phyloP scores from a whole-genome alignment of 2,329 filamentous ascomycete genomes.

The Aspergillus glaucus region DNA sequence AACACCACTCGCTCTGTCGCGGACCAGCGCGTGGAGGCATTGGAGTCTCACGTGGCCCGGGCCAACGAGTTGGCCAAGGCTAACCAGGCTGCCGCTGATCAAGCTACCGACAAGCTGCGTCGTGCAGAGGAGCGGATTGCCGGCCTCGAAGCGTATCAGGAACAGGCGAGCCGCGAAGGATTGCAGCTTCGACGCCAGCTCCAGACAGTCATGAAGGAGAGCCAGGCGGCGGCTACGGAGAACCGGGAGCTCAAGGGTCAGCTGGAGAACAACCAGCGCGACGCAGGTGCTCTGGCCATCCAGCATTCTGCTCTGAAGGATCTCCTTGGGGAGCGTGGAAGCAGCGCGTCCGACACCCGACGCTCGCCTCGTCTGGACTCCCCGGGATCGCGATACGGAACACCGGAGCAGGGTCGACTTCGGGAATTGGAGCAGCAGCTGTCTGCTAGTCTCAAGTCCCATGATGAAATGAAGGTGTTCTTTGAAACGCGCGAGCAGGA shows the following conservation, averaged over 20 bases:
- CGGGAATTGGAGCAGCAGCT: conserved; percentile 86
- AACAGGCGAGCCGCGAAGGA: conserved; percentile 90
- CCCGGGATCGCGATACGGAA: conserved; percentile 67
- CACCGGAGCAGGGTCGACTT: conserved; percentile 71
- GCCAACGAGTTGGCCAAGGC: conserved; percentile 77
- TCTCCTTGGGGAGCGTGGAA: conserved; percentile 79
- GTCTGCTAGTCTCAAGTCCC: conserved; percentile 65
- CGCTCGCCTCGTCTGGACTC: conserved; percentile 67
- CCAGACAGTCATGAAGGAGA: conserved; percentile 75
- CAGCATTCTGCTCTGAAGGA: conserved; percentile 93
- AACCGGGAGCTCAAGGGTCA: conserved; percentile 78
- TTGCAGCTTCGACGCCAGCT: conserved; percentile 84
- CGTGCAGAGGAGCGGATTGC: conserved; percentile 95
- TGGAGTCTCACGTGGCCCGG: conserved; percentile 72
- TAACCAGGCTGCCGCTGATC: conserved; percentile 82
- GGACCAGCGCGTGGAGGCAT: conserved; percentile 57
- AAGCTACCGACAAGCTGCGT: conserved; percentile 79
- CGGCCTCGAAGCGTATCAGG: conserved; percentile 92
- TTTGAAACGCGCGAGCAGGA: conserved; percentile 78
- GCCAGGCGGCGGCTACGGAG: conserved; percentile 70
- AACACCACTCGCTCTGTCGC: conserved; percentile 29
- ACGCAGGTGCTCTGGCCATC: conserved; percentile 86
- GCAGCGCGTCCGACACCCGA: conserved; percentile 64
- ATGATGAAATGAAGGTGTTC: conserved; percentile 74
- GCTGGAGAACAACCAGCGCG: conserved; percentile 78